A percentile compares a stretch with the other conserved stretches of the same genome.
Conservation (phyloP, 148 eudicot genomes). For the Chenopodium quinoa region DNA sequence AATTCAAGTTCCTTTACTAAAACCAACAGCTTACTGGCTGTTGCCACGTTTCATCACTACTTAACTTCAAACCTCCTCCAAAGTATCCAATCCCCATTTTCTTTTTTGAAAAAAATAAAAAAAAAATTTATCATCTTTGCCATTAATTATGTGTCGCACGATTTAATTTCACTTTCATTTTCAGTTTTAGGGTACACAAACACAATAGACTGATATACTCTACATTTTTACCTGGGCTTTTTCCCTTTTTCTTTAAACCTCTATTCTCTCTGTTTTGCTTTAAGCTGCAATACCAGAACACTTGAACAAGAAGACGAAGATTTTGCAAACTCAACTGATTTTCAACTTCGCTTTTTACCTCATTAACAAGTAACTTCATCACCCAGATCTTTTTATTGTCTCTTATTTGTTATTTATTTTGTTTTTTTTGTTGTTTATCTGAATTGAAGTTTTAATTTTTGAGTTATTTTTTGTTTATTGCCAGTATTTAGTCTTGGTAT, state of each 20-base stretch:
- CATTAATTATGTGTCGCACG: slow-evolving; percentile 17
- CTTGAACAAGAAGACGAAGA: background rate
- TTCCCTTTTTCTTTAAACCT: background rate
- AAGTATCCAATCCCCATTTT: background rate
- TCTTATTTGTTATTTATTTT: background rate
- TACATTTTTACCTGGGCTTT: background rate
- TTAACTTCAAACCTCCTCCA: background rate
- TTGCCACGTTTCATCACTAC: slow-evolving; percentile 13
- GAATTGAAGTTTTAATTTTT: slow-evolving; percentile 2
- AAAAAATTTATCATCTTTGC: background rate
- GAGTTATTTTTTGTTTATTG: background rate
- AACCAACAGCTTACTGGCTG: background rate
- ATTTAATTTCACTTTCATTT: slow-evolving; percentile 9
- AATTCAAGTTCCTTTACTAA: too few species aligned
- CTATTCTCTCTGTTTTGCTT: slow-evolving; percentile 9
- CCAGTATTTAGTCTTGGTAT: background rate
- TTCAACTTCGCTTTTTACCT: background rate
- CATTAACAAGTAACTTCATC: slow-evolving; percentile 10
- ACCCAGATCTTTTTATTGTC: slow-evolving; percentile 7
- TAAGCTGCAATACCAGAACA: background rate
- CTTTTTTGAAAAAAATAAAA: background rate
- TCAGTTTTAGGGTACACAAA: too few species aligned
- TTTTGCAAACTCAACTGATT: background rate
- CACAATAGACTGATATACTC: too few species aligned
- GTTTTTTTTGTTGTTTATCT: background rate